These are phyloP conservation scores for Boletus subparvulus DNA, from an alignment of 768 basidiomycete genomes.

Conservation along the genomic window DNA sequence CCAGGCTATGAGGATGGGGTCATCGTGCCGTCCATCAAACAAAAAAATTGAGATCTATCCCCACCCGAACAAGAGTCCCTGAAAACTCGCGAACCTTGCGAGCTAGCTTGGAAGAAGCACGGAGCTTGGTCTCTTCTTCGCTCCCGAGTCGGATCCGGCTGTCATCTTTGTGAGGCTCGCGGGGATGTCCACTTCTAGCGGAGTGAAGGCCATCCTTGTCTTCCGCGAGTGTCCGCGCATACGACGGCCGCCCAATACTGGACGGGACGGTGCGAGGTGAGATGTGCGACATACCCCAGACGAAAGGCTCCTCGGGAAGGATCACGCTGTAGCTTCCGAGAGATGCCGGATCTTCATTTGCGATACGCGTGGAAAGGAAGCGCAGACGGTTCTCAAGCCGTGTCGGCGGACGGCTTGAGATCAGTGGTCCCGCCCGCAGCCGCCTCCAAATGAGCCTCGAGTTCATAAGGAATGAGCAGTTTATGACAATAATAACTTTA, in stretches of 20 bases:
- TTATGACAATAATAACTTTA: background rate
- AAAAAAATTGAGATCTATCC: background rate
- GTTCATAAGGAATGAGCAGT: background rate
- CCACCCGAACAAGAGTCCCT: slow-evolving; percentile 52
- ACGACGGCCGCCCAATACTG: slow-evolving; percentile 55
- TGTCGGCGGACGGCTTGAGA: background rate
- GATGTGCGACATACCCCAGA: slow-evolving; percentile 65
- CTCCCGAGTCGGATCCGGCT: slow-evolving; percentile 51
- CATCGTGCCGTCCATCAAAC: background rate
- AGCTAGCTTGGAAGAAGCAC: slow-evolving; percentile 57
- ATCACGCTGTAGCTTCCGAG: slow-evolving; percentile 62
- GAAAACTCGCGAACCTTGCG: slow-evolving; percentile 56
- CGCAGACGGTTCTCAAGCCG: background rate
- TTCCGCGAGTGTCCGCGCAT: slow-evolving; percentile 30
- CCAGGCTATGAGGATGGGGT: slow-evolving; percentile 47
- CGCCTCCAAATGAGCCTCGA: background rate
- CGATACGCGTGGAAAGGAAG: background rate
- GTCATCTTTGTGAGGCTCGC: slow-evolving; percentile 22
- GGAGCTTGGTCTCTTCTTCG: slow-evolving; percentile 49
- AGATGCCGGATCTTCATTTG: slow-evolving; percentile 19
- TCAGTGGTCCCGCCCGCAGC: background rate
- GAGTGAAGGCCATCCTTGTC: background rate
- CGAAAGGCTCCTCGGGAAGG: slow-evolving; percentile 62
- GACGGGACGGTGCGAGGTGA: slow-evolving; percentile 54
- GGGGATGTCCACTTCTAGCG: background rate